Evolutionary conservation across 176 grass and related monocot species (phyloP).

Genomic region (Rhynchospora pubera): DNA sequence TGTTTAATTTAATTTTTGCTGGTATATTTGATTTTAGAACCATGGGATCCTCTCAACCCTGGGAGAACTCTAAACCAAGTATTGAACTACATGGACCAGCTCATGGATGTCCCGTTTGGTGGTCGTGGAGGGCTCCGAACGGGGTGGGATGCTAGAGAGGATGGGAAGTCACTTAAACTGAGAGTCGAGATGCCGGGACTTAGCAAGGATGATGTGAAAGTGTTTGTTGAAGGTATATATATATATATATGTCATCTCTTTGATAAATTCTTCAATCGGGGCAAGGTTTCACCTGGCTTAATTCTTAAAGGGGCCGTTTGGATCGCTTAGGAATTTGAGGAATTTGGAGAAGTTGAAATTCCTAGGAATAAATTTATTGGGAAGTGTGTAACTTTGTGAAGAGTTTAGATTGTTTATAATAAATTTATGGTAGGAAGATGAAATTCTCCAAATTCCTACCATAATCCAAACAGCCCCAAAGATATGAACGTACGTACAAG

Average conservation of each 20-base stretch:
- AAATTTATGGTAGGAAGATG: too few relatives aligned
- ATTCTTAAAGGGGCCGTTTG: too few relatives aligned
- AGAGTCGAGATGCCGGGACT: constrained; percentile 37
- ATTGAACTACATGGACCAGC: constrained; percentile 32
- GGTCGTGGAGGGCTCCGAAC: background rate
- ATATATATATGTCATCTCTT: background rate
- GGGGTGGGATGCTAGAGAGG: constrained; percentile 35
- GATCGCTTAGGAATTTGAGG: too few relatives aligned
- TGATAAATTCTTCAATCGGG: background rate
- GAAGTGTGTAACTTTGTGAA: too few relatives aligned
- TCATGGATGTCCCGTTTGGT: constrained; percentile 24
- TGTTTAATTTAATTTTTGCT: background rate
- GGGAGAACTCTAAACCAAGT: constrained; percentile 24
- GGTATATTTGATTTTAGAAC: background rate
- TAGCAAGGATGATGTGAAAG: constrained; percentile 30
- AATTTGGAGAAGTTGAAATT: too few relatives aligned
- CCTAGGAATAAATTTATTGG: too few relatives aligned
- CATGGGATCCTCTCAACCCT: constrained; percentile 25
- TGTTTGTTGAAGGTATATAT: constrained; percentile 12
- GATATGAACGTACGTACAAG: background rate
- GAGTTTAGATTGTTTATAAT: too few relatives aligned
- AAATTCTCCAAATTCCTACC: too few relatives aligned
- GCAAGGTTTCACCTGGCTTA: background rate
- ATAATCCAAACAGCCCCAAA: too few relatives aligned
- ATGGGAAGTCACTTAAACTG: constrained; percentile 27